Evolutionary conservation across 345 rosid genomes (phyloP), one percentile per base, ranked within the genome.

Genomic region (Eucalyptus leucophloia): DNA sequence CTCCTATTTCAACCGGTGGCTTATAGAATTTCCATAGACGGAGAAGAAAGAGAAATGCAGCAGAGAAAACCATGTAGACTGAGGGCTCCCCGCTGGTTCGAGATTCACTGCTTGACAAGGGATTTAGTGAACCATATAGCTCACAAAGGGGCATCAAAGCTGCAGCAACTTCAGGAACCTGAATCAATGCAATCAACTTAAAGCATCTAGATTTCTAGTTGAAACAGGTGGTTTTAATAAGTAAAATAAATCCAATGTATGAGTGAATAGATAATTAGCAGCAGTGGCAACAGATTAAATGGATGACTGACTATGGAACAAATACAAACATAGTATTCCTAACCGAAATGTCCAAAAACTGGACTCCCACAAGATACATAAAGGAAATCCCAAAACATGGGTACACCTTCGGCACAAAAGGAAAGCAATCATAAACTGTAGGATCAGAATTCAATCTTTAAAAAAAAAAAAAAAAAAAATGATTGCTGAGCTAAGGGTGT

Each of bases 81-180:
- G 95, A 94, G 87, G 93, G 91, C 88, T 93, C 94, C 87, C 94
- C 93, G 42, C 88, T 53, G 24, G 90, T 62, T 60, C 87, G 89
- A 18, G 90, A 86, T 86, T 88, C 90, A 72, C 85, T 90, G 88
- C 54, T 89, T 88, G 94, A 91, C 88, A 92, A 86, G 82, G 97
- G 97, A 83, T 62, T 37, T 65, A 94, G 88, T 24, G 96, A 95
- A 86, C 97, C 97, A 91, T 94, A 95, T 44, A 88, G 90, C 93
- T 95, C 97, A 89, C 97, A 95, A 37, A 95, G 92, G 85, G 96
- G 97, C 94, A 95, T 90, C 87, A 95, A 90, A 88, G 96, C 89
- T 69, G 96, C 95, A 34, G 95, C 97, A 90, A 95, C 94, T 91
- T 95, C 96, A 44, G 97, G 97, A 67, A 95, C 91, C 97, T 95